These are phyloP conservation scores for Lobosporangium transversale DNA, from an alignment of 192 early-diverging fungal species.

Conservation along the genomic window DNA sequence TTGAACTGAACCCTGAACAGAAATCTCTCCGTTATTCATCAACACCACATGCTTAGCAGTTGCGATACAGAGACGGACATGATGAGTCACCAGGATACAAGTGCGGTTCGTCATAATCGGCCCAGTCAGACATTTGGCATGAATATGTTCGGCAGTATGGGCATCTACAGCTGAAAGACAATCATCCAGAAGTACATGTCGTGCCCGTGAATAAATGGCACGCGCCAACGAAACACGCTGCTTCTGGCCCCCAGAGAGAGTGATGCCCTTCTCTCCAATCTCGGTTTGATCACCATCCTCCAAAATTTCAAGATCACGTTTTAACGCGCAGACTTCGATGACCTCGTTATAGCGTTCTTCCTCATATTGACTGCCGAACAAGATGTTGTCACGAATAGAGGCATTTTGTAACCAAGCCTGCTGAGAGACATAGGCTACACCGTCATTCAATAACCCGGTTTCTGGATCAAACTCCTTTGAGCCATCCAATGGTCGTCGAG, in stretches of 20 bases:
- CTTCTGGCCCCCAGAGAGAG: constrained; percentile 82
- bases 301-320: constrained; percentile 79
- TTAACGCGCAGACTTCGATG: constrained; percentile 79
- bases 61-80: constrained; percentile 67
- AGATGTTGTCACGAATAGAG: constrained; percentile 78
- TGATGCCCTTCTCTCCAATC: constrained; percentile 83
- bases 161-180: constrained; percentile 86
- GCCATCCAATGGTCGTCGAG: constrained; percentile 34
- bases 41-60: constrained; percentile 62
- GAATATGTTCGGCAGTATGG: constrained; percentile 88
- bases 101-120: constrained; percentile 80
- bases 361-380: constrained; percentile 79
- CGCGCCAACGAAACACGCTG: constrained; percentile 80
- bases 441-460: constrained; percentile 52
- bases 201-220: constrained; percentile 70
- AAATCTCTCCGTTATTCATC: constrained; percentile 62
- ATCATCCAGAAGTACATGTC: constrained; percentile 76
- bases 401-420: constrained; percentile 71
- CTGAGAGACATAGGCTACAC: constrained; percentile 84
- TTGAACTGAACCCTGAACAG: constrained; percentile 26
- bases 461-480: constrained; percentile 38
- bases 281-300: constrained; percentile 85
- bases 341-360: constrained; percentile 73
- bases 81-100: constrained; percentile 86
- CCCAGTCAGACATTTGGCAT: constrained; percentile 73